Percentiles rank a stretch among this genome's conserved stretches.
These are phyloP conservation scores for Neurospora tetraspora DNA, from an alignment of 495 filamentous ascomycete genomes.

Conservation along the genomic window DNA sequence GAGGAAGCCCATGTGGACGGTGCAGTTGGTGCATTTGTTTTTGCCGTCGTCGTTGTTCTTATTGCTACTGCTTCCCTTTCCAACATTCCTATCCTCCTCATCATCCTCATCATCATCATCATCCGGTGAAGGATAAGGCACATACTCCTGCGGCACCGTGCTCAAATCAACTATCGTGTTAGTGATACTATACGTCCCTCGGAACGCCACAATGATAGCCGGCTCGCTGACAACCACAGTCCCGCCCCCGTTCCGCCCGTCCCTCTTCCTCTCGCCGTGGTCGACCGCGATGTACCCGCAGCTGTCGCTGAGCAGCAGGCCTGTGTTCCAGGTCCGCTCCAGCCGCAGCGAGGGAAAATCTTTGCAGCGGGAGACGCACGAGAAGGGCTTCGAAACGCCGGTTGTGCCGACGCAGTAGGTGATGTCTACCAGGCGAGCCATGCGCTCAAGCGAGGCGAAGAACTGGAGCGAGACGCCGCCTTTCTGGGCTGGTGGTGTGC, in stretches of 20 bases:
- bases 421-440: slow-evolving; percentile 84
- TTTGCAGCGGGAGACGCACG: slow-evolving; percentile 70
- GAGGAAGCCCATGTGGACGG: slow-evolving; percentile 85
- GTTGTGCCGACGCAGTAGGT: slow-evolving; percentile 83
- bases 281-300: slow-evolving; percentile 91
- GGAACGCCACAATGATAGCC: slow-evolving; percentile 78
- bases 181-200: slow-evolving; percentile 85
- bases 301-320: slow-evolving; percentile 74
- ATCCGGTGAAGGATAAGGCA: slow-evolving; percentile 60
- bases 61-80: background rate
- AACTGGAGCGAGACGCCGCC: slow-evolving; percentile 49
- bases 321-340: slow-evolving; percentile 81
- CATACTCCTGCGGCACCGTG: slow-evolving; percentile 79
- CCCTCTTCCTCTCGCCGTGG: slow-evolving; percentile 33
- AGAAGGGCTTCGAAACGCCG: slow-evolving; percentile 72
- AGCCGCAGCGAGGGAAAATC: slow-evolving; percentile 75
- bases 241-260: slow-evolving; percentile 19
- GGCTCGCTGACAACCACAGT: slow-evolving; percentile 17
- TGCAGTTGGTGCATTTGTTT: slow-evolving; percentile 65
- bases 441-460: slow-evolving; percentile 74
- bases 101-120: slow-evolving; percentile 35
- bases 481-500: background rate
- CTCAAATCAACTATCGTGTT: slow-evolving; percentile 86
- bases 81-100: slow-evolving; percentile 6
- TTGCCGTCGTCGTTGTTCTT: background rate